phyloP scores from a whole-genome alignment of 2,329 filamentous ascomycete genomes.

The Ascochyta koolunga region DNA sequence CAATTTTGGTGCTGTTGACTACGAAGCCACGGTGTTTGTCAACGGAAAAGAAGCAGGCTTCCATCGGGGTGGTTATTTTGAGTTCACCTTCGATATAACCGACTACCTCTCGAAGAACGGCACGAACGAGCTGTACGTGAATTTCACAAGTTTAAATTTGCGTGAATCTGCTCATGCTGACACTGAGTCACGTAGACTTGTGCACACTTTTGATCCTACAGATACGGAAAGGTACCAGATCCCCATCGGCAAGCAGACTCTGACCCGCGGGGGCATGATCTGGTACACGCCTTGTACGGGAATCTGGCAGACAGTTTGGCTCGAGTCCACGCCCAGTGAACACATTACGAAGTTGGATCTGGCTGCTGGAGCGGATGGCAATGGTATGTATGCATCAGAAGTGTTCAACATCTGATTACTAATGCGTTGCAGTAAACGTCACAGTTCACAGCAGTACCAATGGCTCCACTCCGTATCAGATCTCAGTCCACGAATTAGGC shows the following conservation, averaged over 20 bases:
- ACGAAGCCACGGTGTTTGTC: constrained; percentile 63
- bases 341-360: constrained; percentile 67
- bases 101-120: constrained; percentile 49
- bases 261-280: constrained; percentile 62
- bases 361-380: constrained; percentile 52
- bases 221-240: constrained; percentile 62
- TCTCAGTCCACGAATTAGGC: constrained; percentile 46
- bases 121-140: constrained; percentile 61
- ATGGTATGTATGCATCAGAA: constrained; percentile 22
- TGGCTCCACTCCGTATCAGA: constrained; percentile 44
- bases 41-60: constrained; percentile 60
- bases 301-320: constrained; percentile 77
- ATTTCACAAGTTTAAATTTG: fast-evolving
- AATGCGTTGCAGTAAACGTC: constrained; percentile 56
- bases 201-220: constrained; percentile 72
- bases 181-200: constrained; percentile 52
- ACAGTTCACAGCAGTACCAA: constrained; percentile 58
- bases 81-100: constrained; percentile 66
- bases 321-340: constrained; percentile 65
- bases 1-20: constrained; percentile 66
- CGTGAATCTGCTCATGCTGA: not conserved
- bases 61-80: constrained; percentile 67
- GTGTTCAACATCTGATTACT: constrained; percentile 6
- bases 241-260: constrained; percentile 70
- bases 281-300: constrained; percentile 76